These are phyloP conservation scores for Exidia glandulosa DNA, from an alignment of 768 basidiomycete species.

Conservation along the genomic window DNA sequence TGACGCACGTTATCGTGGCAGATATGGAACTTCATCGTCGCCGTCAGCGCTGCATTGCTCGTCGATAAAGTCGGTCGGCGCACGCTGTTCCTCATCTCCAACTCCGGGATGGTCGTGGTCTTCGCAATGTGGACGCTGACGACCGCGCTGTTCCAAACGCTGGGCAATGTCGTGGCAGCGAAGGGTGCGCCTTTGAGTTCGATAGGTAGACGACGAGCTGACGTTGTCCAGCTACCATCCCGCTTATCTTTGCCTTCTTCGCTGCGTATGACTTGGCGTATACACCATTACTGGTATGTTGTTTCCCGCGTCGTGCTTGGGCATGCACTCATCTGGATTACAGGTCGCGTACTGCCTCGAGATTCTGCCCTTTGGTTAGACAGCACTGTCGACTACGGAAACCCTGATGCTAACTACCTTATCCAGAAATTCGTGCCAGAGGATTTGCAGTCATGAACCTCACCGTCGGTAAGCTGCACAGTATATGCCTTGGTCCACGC, in stretches of 20 bases:
- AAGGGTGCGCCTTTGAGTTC: conserved; percentile 8
- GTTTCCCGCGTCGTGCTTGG: not conserved
- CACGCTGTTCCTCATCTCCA: conserved; percentile 55
- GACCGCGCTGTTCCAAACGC: conserved; percentile 27
- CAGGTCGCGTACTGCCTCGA: conserved; percentile 47
- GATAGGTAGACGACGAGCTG: not conserved
- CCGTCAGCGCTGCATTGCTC: conserved; percentile 44
- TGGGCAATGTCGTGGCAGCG: conserved; percentile 19
- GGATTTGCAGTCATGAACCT: conserved; percentile 57
- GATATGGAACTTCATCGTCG: conserved; percentile 55
- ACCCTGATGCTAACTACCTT: too few relatives aligned
- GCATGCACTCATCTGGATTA: conserved; percentile 1
- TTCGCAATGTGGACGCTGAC: conserved; percentile 48
- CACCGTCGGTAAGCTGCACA: not conserved
- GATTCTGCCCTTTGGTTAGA: conserved; percentile 73
- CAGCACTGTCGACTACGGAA: too few relatives aligned
- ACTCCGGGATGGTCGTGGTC: conserved; percentile 45
- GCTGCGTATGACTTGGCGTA: conserved; percentile 60
- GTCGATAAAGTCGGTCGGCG: conserved; percentile 61
- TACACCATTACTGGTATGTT: conserved; percentile 52
- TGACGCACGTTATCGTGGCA: conserved; percentile 10
- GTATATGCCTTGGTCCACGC: not conserved
- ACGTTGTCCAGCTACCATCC: conserved; percentile 37
- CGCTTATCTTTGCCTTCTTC: conserved; percentile 51
- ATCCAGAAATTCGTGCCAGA: conserved; percentile 68